Conservation (phyloP, 1,139 yeast species). For the Kurtzmaniella natalensis region DNA sequence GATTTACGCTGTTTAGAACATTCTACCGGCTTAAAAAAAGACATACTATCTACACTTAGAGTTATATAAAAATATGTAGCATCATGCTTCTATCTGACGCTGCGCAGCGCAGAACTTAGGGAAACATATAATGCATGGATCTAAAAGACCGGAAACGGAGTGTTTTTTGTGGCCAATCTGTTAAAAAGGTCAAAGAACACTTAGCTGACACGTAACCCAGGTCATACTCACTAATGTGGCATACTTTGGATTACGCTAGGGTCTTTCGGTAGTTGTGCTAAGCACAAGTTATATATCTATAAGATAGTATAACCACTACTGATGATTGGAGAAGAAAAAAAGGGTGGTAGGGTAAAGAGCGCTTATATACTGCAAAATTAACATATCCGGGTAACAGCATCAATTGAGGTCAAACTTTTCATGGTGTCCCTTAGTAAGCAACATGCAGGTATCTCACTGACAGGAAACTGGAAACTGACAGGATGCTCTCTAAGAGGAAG, state of each 20-base stretch:
- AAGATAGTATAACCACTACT: slow-evolving; percentile 72
- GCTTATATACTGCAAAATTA: slow-evolving; percentile 14
- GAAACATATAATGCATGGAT: slow-evolving; percentile 31
- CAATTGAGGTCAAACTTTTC: too few species aligned
- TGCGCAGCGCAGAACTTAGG: slow-evolving; percentile 19
- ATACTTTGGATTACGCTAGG: slow-evolving; percentile 34
- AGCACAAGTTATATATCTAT: slow-evolving; percentile 49
- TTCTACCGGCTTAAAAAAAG: too few species aligned
- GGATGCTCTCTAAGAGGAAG: too few species aligned
- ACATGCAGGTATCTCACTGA: too few species aligned
- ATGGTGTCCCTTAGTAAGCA: too few species aligned
- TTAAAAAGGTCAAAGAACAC: slow-evolving; percentile 55
- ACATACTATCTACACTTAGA: too few species aligned
- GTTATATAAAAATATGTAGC: slow-evolving; percentile 31
- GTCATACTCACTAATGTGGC: slow-evolving; percentile 35
- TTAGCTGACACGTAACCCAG: slow-evolving; percentile 46
- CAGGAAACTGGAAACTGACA: too few species aligned
- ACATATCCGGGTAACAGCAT: slow-evolving; percentile 18
- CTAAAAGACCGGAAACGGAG: slow-evolving; percentile 80
- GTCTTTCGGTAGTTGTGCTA: slow-evolving; percentile 49
- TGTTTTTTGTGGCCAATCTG: slow-evolving; percentile 61
- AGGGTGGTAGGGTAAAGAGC: slow-evolving; percentile 18
- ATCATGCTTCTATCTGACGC: slow-evolving; percentile 43
- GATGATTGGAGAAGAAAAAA: slow-evolving; percentile 39
- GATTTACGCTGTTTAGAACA: too few species aligned